Conservation (phyloP, 1,284 basidiomycete genomes). For the Coniferiporia sulphurascens region DNA sequence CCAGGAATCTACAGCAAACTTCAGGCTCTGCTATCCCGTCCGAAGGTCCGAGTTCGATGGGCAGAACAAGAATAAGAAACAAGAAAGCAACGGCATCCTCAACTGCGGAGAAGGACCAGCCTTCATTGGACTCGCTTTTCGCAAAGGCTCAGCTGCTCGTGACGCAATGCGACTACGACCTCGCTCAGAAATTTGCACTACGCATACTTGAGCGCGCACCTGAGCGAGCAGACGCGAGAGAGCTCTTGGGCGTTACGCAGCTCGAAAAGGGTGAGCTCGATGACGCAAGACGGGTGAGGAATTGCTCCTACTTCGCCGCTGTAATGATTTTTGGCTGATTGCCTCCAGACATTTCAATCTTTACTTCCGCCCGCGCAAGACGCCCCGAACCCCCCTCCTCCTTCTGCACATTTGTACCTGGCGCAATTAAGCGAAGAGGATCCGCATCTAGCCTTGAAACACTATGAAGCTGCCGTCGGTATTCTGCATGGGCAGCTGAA, state of each 20-base stretch:
- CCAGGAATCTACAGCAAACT: neutral
- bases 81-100: slow-evolving; percentile 41
- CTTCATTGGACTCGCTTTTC: slow-evolving; percentile 50
- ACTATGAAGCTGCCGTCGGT: slow-evolving; percentile 80
- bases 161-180: slow-evolving; percentile 79
- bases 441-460: slow-evolving; percentile 69
- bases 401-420: slow-evolving; percentile 86
- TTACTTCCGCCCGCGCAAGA: slow-evolving; percentile 56
- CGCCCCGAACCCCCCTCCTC: slow-evolving; percentile 58
- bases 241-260: slow-evolving; percentile 74
- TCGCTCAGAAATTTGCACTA: slow-evolving; percentile 69
- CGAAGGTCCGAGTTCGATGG: slow-evolving; percentile 41
- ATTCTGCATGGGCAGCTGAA: slow-evolving; percentile 69
- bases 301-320: slow-evolving; percentile 3
- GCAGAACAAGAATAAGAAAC: slow-evolving; percentile 53
- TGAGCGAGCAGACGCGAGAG: slow-evolving; percentile 65
- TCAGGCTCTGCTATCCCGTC: neutral
- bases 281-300: slow-evolving; percentile 63
- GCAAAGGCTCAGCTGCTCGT: slow-evolving; percentile 75
- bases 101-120: slow-evolving; percentile 31
- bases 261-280: slow-evolving; percentile 77
- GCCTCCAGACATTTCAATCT: slow-evolving; percentile 56
- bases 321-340: neutral
- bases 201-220: slow-evolving; percentile 67
- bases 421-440: slow-evolving; percentile 81